Conservation (phyloP, 495 filamentous ascomycete genomes). For the Collariella sp. region DNA sequence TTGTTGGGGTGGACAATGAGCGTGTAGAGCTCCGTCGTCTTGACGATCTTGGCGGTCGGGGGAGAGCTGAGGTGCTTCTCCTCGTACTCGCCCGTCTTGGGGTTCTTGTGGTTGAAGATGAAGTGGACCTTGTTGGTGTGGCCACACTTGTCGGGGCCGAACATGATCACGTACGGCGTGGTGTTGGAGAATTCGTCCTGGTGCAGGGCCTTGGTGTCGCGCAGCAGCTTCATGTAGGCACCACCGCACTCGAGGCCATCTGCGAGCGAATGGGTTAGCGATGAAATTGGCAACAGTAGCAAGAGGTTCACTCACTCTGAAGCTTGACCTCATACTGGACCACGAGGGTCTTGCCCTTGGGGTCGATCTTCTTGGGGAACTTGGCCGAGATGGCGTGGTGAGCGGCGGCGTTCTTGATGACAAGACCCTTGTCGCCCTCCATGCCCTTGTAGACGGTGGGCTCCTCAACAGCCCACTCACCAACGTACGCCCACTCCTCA, state of each 20-base stretch:
- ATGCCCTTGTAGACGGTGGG: conserved; percentile 87
- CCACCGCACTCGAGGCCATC: conserved; percentile 97
- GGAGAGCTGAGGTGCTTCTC: conserved; percentile 94
- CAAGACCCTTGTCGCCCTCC: conserved; percentile 91
- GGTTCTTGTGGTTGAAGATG: conserved; percentile 99
- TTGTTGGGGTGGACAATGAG: conserved; percentile 94
- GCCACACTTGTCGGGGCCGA: conserved; percentile 99
- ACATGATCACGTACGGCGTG: conserved; percentile 99
- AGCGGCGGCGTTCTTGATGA: conserved; percentile 91
- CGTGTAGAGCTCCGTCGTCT: conserved; percentile 90
- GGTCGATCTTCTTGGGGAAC: conserved; percentile 92
- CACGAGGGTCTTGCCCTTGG: conserved; percentile 92
- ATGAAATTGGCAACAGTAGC: background rate
- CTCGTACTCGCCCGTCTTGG: conserved; percentile 99
- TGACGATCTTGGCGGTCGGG: conserved; percentile 76
- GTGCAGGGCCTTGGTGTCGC: conserved; percentile 95
- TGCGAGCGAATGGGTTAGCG: conserved; percentile 27
- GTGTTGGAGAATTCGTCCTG: conserved; percentile 96
- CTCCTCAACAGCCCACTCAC: conserved; percentile 95
- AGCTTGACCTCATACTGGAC: conserved; percentile 99
- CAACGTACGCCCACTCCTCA: conserved; percentile 97
- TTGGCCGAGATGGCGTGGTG: conserved; percentile 99
- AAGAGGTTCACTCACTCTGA: conserved; percentile 59
- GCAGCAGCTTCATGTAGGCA: conserved; percentile 97
- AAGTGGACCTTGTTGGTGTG: conserved; percentile 99